A percentile compares a stretch with the other conserved stretches of the same genome.
phyloP scores from a whole-genome alignment of 805 yeast species.

The Candida broadrunensis region DNA sequence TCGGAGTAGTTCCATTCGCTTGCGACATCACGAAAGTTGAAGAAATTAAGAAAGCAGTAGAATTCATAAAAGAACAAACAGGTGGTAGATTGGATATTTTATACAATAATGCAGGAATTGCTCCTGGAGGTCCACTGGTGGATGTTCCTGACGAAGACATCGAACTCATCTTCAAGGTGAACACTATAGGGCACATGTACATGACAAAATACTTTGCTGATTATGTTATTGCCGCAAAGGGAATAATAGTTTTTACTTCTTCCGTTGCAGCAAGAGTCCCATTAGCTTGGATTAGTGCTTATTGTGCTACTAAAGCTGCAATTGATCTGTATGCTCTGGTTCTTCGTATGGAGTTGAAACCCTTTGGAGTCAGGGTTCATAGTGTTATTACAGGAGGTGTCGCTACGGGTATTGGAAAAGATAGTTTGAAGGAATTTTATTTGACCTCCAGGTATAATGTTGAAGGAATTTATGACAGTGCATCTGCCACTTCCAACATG shows the following conservation, averaged over 20 bases:
- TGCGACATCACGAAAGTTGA: constrained; percentile 36
- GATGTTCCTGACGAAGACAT: constrained; percentile 24
- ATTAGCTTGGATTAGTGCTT: constrained; percentile 30
- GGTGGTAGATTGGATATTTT: constrained; percentile 34
- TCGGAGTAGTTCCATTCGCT: constrained; percentile 25
- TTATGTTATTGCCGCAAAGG: constrained; percentile 28
- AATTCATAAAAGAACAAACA: constrained; percentile 18
- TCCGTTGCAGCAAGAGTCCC: constrained; percentile 33
- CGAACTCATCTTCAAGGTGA: constrained; percentile 23
- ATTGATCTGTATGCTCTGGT: constrained; percentile 32
- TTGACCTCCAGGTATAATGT: constrained; percentile 18
- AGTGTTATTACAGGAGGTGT: constrained; percentile 40
- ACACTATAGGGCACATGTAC: constrained; percentile 36
- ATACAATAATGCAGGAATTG: constrained; percentile 42
- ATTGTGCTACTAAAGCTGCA: constrained; percentile 39
- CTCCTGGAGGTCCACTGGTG: constrained; percentile 24
- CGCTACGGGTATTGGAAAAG: constrained; percentile 29
- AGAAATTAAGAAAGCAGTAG: constrained; percentile 20
- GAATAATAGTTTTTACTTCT: constrained; percentile 35
- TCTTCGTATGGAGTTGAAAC: constrained; percentile 32
- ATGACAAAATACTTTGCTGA: constrained; percentile 31
- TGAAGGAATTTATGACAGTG: constrained; percentile 18
- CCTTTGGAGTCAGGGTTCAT: constrained; percentile 37
- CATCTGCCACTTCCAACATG: constrained; percentile 17
- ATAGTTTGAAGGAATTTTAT: constrained; percentile 3